Conservation (phyloP, 257 asterid species). For the Nicotiana obtusifolia region DNA sequence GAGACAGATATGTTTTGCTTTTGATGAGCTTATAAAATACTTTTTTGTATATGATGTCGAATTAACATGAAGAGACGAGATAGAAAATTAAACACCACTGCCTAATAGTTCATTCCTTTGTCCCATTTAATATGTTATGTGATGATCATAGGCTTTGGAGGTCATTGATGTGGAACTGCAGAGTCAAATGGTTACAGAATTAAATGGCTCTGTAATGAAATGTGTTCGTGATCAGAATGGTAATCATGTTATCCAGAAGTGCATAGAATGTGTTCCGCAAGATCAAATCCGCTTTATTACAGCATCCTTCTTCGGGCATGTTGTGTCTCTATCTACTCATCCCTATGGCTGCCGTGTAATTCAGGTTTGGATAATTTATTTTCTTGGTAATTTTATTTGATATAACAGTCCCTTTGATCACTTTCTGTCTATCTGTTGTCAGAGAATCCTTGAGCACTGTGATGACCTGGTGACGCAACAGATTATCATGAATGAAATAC, state of each 20-base stretch:
- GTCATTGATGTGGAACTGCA: conserved; percentile 64
- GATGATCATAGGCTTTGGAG: conserved; percentile 68
- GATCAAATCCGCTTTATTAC: conserved; percentile 56
- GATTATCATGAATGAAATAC: conserved; percentile 65
- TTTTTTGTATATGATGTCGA: no score
- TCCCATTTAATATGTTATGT: neutral
- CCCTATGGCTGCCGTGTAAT: conserved; percentile 93
- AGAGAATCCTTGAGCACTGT: conserved; percentile 88
- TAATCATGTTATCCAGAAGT: conserved; percentile 86
- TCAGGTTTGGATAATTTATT: conserved; percentile 48
- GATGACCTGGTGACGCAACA: conserved; percentile 50
- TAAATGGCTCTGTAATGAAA: conserved; percentile 79
- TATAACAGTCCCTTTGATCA: neutral
- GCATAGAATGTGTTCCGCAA: conserved; percentile 79
- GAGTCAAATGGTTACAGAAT: conserved; percentile 65
- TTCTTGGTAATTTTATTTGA: conserved; percentile 3
- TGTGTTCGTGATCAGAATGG: conserved; percentile 91
- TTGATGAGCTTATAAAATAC: neutral
- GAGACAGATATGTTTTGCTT: no score
- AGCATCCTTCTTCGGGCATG: conserved; percentile 67
- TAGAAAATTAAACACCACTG: neutral
- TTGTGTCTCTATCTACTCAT: conserved; percentile 70
- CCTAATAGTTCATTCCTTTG: neutral
- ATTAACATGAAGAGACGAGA: neutral
- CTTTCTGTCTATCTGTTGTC: conserved; percentile 1